Percentiles rank a stretch among this genome's conserved stretches.
Conservation (phyloP, 108 stramenopile species). For the Discostella stelligeroides region DNA sequence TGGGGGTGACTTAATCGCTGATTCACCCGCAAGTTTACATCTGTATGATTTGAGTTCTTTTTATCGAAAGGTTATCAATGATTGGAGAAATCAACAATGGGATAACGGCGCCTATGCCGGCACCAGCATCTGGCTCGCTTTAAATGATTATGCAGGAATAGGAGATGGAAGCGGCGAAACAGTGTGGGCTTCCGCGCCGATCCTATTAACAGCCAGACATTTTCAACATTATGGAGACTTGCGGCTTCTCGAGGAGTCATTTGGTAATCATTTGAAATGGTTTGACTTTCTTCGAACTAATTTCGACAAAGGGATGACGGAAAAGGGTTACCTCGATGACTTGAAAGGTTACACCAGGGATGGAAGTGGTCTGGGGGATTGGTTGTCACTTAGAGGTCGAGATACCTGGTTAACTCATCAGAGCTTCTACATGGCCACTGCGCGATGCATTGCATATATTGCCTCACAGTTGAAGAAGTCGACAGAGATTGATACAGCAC, state of each 20-base stretch:
- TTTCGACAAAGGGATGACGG: conserved; percentile 42
- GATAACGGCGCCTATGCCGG: conserved; percentile 50
- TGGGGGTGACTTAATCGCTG: conserved; percentile 54
- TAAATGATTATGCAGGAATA: conserved; percentile 46
- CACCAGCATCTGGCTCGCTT: conserved; percentile 43
- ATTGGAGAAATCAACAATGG: conserved; percentile 54
- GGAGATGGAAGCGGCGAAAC: conserved; percentile 45
- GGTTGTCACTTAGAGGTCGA: conserved; percentile 40
- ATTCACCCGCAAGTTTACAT: conserved; percentile 44
- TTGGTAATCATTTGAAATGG: conserved; percentile 37
- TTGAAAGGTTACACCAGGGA: conserved; percentile 41
- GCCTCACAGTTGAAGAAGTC: conserved; percentile 21
- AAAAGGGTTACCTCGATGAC: conserved; percentile 40
- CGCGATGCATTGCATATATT: conserved; percentile 50
- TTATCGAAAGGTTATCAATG: conserved; percentile 51
- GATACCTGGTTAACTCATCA: conserved; percentile 53
- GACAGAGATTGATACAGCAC: neutral
- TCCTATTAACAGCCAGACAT: conserved; percentile 39
- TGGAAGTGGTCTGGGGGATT: conserved; percentile 48
- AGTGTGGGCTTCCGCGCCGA: conserved; percentile 37
- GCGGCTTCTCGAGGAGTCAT: conserved; percentile 33
- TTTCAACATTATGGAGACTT: conserved; percentile 50
- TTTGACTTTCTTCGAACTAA: conserved; percentile 33
- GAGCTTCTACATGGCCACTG: conserved; percentile 51
- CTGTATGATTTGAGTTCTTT: conserved; percentile 57